Evolutionary conservation across 2,329 filamentous ascomycete genomes (phyloP), one percentile per base, ranked within the genome.

Genomic region (Hypoxylon sp.): DNA sequence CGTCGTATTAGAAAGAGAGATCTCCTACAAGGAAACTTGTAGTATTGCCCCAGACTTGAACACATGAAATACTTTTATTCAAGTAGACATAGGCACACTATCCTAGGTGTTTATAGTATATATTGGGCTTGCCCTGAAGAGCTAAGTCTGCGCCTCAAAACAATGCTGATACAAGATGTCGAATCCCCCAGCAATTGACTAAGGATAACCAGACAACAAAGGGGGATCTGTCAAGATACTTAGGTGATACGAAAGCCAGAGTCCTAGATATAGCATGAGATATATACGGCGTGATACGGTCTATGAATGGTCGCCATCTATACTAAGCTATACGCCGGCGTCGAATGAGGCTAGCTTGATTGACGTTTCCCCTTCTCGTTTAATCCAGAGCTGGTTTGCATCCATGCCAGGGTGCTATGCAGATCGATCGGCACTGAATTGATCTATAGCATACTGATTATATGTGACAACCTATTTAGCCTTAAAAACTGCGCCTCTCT

Each of bases 381-480:
- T 44, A 4, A 56, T n/a, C 19, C 44, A 13, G 15, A n/a, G 15
- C 11, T 46, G 15, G 21, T 46, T 19, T 21, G 24, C 37, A 56
- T 42, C 31, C 35, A 51, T 29, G 15, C 11, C 29, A 27, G 24
- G 55, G 27, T 24, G 3, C 15, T 15, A 55, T 27, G 46, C 32
- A 61, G 29, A 15, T 48, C 7, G 35, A 19, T 29, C 35, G 37
- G 52, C 42, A 50, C 44, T 50, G 21, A 35, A 54, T 13, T 29
- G n/a, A 31, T 56, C 46, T 37, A 21, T 59, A 59, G 27, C 17
- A 47, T n/a, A 24, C 8, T 47, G 11, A 27, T 42, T 15, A 37
- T 32, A 60, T 47, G 27, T 47, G 27, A 31, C 55, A 7, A 27
- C 31, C 35, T 52, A 67, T 67, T 61, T 68, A 65, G 61, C 61